Evolutionary conservation across 1,284 basidiomycete species (phyloP), one percentile per base, ranked within the genome.

Genomic region (Leccinum subrobustum): DNA sequence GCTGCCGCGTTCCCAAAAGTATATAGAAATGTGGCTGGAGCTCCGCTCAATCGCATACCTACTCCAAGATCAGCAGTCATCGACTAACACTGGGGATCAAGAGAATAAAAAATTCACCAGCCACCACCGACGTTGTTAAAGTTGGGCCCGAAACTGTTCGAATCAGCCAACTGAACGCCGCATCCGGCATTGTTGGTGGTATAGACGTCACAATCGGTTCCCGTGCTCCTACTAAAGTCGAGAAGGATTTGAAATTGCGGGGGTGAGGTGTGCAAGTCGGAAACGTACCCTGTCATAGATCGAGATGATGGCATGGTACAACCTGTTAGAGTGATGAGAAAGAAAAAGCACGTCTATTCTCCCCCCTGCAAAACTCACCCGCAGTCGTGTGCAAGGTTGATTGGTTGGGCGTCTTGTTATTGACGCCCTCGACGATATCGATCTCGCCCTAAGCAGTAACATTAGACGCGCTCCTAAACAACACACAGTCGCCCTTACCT

Each of bases 381-480:
- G 62, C 52, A 60, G 73, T 77, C 0, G 88, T 89, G 70, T 92
- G 91, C 9, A 93, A 74, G 12, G 86, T 88, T 2, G 81, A 79
- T 56, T 78, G 76, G 68, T 92, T 84, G 11, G 83, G 79, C 0
- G 72, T 70, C 65, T 78, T 71, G 65, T 82, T 79, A 66, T 90
- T 89, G 39, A 88, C 83, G 12, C 84, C 88, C 71, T 91, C 89
- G 14, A 90, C 58, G 54, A 91, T 86, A 71, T 91, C 88, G 25
- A 89, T 79, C 70, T 91, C 84, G 1, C 85, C 70, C 73, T 74
- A 35, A 29, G 20, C 1, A 12, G 14, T 11, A 37, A 27, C 14
- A 5, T 67, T 4, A 55, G 54, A 51, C 14, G 16, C 4, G 18
- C 7, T n/a, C 4, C 20, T 27, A 14, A 31, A 2, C 1, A 8